Conservation (phyloP, 768 basidiomycete genomes). For the Psilocybe cyanescens region DNA sequence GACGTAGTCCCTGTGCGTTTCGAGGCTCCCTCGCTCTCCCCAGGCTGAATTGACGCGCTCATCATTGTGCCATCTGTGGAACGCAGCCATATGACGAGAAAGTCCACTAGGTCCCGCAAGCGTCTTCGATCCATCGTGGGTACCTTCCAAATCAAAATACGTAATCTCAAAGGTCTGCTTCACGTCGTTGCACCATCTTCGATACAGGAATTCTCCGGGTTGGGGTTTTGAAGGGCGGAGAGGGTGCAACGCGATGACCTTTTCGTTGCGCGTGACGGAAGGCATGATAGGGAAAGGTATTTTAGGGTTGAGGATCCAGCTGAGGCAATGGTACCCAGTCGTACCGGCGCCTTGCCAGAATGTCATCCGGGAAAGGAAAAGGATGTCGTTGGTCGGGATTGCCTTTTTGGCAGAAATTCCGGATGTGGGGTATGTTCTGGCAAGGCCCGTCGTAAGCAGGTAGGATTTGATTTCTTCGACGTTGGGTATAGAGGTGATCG, state of each 20-base stretch:
- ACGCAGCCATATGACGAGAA: conserved; percentile 43
- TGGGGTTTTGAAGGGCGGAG: conserved; percentile 51
- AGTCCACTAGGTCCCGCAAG: conserved; percentile 14
- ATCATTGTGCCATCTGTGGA: conserved; percentile 53
- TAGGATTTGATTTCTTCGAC: conserved; percentile 36
- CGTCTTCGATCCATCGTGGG: conserved; percentile 17
- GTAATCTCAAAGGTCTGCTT: conserved; percentile 35
- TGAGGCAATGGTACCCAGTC: conserved; percentile 30
- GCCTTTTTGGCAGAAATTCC: conserved; percentile 10
- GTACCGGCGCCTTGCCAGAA: conserved; percentile 59
- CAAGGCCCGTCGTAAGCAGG: conserved; percentile 42
- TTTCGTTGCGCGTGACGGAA: conserved; percentile 47
- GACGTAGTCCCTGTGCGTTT: conserved; percentile 47
- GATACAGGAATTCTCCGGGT: conserved; percentile 45
- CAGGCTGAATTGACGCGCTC: conserved; percentile 49
- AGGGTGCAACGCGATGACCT: conserved; percentile 55
- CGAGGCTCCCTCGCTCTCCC: conserved; percentile 48
- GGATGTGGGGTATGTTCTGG: conserved; percentile 19
- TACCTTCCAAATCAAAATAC: conserved; percentile 35
- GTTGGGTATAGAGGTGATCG: conserved; percentile 35
- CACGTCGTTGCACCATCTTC: conserved; percentile 34
- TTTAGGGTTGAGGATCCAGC: conserved; percentile 29
- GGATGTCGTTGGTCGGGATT: conserved; percentile 21
- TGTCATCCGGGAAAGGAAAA: conserved; percentile 43
- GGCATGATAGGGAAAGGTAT: conserved; percentile 39